Conservation (phyloP, 441 rosid genomes). For the Daphne laureola region DNA sequence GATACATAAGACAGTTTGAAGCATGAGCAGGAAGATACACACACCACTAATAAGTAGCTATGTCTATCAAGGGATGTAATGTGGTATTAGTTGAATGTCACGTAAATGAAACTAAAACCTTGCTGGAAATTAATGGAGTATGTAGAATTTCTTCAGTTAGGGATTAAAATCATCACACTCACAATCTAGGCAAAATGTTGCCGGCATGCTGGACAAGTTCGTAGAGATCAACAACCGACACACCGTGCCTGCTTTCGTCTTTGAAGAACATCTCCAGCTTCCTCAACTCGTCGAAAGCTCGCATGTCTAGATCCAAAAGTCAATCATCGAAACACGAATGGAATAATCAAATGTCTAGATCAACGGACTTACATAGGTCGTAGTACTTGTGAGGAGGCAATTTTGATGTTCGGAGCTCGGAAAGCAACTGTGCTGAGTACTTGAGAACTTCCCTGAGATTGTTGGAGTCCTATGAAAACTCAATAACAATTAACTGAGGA, state of each 20-base stretch:
- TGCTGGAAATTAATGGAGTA: no score
- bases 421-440: conserved; percentile 56
- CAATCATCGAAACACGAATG: background rate
- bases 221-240: conserved; percentile 49
- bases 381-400: conserved; percentile 67
- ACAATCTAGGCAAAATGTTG: conserved; percentile 59
- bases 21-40: background rate
- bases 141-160: background rate
- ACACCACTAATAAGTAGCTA: background rate
- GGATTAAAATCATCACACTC: conserved; percentile 12
- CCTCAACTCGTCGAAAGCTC: conserved; percentile 62
- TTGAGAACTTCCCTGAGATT: conserved; percentile 65
- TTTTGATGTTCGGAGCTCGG: conserved; percentile 68
- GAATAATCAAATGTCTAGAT: conserved; percentile 1
- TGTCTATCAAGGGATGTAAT: conserved; percentile 1
- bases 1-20: background rate
- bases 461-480: conserved; percentile 37
- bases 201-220: conserved; percentile 79
- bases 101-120: no score
- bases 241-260: conserved; percentile 58
- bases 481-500: conserved; percentile 12
- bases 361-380: conserved; percentile 43
- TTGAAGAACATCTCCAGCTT: conserved; percentile 57
- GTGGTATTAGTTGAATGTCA: background rate
- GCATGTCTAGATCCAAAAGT: conserved; percentile 34